Percentiles rank a stretch among this genome's conserved stretches.
These are phyloP conservation scores for Metschnikowia dekortorum DNA, from an alignment of 805 yeast species.

Conservation along the genomic window DNA sequence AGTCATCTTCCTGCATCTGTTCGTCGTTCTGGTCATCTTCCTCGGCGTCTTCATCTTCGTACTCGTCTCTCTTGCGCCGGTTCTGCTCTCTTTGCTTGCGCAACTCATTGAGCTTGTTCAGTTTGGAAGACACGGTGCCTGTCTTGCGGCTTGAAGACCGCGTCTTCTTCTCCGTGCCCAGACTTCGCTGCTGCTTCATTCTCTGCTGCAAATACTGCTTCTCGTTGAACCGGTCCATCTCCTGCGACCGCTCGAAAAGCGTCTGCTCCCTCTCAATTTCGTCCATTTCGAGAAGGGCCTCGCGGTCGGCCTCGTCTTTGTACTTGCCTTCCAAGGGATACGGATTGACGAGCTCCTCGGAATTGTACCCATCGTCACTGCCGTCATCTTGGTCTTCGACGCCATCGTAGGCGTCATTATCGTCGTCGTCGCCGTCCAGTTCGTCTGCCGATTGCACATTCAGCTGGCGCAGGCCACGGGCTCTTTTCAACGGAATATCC, in stretches of 20 bases:
- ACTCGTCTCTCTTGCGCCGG: slow-evolving; percentile 27
- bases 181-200: slow-evolving; percentile 50
- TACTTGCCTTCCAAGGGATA: slow-evolving; percentile 93
- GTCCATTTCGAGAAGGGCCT: slow-evolving; percentile 62
- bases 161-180: slow-evolving; percentile 23
- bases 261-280: slow-evolving; percentile 91
- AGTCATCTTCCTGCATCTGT: slow-evolving; percentile 27
- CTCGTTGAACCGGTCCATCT: slow-evolving; percentile 83
- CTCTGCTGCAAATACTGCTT: slow-evolving; percentile 79
- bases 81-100: slow-evolving; percentile 69
- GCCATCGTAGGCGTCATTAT: slow-evolving; percentile 11
- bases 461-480: slow-evolving; percentile 15
- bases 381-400: slow-evolving; percentile 13
- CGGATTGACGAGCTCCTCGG: slow-evolving; percentile 52
- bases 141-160: slow-evolving; percentile 35
- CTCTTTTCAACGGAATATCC: slow-evolving; percentile 27
- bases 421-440: slow-evolving; percentile 25
- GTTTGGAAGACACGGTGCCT: slow-evolving; percentile 28
- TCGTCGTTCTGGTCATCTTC: slow-evolving; percentile 34
- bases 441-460: slow-evolving; percentile 8
- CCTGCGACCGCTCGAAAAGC: slow-evolving; percentile 88
- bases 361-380: slow-evolving; percentile 25
- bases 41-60: slow-evolving; percentile 21
- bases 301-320: slow-evolving; percentile 76
- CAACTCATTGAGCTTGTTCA: slow-evolving; percentile 63